phyloP scores from a whole-genome alignment of 73 alveolate species.

The Blepharisma stoltei region DNA sequence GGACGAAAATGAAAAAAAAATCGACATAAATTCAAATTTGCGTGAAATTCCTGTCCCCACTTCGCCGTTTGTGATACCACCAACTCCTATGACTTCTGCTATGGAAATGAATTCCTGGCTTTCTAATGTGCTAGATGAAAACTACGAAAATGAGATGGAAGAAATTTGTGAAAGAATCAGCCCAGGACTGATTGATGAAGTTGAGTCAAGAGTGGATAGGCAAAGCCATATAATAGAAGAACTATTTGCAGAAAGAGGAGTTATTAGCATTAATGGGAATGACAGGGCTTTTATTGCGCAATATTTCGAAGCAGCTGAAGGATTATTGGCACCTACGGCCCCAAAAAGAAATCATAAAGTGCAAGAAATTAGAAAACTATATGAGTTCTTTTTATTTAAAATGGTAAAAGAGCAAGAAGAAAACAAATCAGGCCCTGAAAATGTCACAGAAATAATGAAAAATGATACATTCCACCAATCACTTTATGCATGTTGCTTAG shows the following conservation, averaged over 20 bases:
- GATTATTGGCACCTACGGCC: not conserved
- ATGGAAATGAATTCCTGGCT: constrained; percentile 17
- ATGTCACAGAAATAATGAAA: constrained; percentile 3
- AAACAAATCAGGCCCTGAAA: constrained; percentile 14
- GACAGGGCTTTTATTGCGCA: not conserved
- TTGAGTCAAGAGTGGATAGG: not conserved
- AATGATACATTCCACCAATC: constrained; percentile 33
- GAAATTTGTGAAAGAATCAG: not conserved
- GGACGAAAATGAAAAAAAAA: not conserved
- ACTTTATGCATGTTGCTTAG: constrained; percentile 49
- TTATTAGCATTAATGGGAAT: not conserved
- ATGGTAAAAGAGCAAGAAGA: constrained; percentile 37
- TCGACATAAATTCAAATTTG: not conserved
- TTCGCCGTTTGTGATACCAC: constrained; percentile 11
- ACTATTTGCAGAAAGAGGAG: not conserved
- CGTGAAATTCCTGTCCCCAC: not conserved
- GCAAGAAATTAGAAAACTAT: not conserved
- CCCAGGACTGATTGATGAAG: constrained; percentile 5
- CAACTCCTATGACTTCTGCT: constrained; percentile 21
- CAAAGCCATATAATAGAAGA: not conserved
- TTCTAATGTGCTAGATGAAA: not conserved
- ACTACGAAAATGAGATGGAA: not conserved
- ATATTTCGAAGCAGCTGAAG: not conserved
- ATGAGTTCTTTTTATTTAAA: constrained; percentile 42
- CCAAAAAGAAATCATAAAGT: not conserved